Base-by-base conservation (phyloP, 495 filamentous ascomycete species). In the Aspergillus avenaceus region DNA sequence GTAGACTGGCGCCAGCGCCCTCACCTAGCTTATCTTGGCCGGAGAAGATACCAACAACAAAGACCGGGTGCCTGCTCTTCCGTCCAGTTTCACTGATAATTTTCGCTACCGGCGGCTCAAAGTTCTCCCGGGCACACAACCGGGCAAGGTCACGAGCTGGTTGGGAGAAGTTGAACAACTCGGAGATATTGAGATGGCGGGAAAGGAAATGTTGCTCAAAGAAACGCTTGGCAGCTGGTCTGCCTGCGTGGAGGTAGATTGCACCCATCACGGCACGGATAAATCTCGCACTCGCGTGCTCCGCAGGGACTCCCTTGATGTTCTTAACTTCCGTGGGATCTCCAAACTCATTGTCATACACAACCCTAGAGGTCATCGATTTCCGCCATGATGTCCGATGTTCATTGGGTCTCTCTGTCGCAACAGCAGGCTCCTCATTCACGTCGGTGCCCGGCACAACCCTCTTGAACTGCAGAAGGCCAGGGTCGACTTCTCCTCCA, bases 21-120 rank as follows among this genome's bases (percentile, higher is more conserved):
- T 97, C 92, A 45, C 93, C 91, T 41, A 98, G 74, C 78, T 89
- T 87, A 61, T 97, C 90, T 49, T 78, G 68, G 18, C 92, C 95
- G 32, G 84, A 88, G 73, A 84, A 98, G 48, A 97, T 89, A 21
- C 92, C 95, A 12, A 98, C 90, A n/a, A 96, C 82, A 60, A 88
- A 97, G 28, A 97, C 93, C 8, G 93, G 92, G 54, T 84, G 81
- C 61, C 87, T 80, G 55, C 83, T 89, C 58, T 75, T 64, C 46
- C 95, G 80, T 60, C 93, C 93, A 13, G 93, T 96, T 73, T 98
- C 93, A 51, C 80, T 84, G 43, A 95, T 73, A 32, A 97, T 77
- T 44, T 91, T 81, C 26, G 93, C 93, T 16, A 96, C 82, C 5
- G 95, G 95, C 0, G 79, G 65, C 50, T 92, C 90, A 68, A 97